Evolutionary conservation across 306 rosid species (phyloP).

Genomic region (Senna siamea): DNA sequence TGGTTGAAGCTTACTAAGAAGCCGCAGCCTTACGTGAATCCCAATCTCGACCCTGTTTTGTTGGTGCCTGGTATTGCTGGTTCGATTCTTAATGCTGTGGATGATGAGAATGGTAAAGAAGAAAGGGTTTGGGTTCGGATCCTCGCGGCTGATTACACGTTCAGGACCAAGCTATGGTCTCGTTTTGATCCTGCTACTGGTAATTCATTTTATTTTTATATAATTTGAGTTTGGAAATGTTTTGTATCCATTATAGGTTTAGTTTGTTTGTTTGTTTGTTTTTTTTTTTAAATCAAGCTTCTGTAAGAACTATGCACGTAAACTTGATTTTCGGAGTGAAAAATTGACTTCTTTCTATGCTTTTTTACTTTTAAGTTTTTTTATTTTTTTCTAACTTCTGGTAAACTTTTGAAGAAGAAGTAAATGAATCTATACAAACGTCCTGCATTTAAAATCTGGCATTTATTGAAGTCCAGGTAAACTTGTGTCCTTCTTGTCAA

Average conservation of each 20-base stretch:
- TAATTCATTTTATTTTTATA: slow-evolving; percentile 35
- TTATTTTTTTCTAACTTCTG: not conserved
- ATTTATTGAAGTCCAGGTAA: not conserved
- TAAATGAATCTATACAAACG: not conserved
- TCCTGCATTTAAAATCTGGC: not conserved
- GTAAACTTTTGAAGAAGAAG: not conserved
- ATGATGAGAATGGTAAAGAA: slow-evolving; percentile 50
- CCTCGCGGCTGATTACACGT: slow-evolving; percentile 69
- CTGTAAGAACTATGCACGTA: not conserved
- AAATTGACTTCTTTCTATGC: not conserved
- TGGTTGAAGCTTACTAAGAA: slow-evolving; percentile 71
- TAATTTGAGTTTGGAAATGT: not conserved
- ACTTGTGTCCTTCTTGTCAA: not conserved
- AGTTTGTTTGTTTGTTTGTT: not conserved
- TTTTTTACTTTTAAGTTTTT: not conserved
- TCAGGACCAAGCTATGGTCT: slow-evolving; percentile 91
- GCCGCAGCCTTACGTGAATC: slow-evolving; percentile 67
- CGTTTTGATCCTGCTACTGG: slow-evolving; percentile 84
- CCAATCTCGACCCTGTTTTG: slow-evolving; percentile 84
- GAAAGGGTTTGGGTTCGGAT: slow-evolving; percentile 95
- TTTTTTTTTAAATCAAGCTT: not conserved
- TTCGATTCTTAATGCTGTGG: slow-evolving; percentile 70
- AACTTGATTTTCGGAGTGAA: not conserved
- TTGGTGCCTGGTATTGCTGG: slow-evolving; percentile 94
- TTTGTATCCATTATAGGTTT: not conserved